These are phyloP conservation scores for Cryomyces minteri DNA, from an alignment of 495 filamentous ascomycete genomes.

Conservation along the genomic window DNA sequence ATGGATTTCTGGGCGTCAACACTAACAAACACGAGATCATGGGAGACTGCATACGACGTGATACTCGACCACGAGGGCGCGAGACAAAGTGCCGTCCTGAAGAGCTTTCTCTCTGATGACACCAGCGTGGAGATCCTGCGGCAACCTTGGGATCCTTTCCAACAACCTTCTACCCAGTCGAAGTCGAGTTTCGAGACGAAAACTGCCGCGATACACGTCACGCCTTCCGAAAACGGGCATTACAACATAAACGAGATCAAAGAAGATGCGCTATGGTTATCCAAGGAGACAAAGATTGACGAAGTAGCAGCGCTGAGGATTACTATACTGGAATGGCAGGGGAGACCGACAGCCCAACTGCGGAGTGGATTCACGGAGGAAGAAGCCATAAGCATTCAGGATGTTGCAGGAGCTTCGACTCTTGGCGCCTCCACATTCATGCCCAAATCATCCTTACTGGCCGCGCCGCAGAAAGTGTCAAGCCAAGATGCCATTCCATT, in stretches of 20 bases:
- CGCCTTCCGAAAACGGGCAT: constrained; percentile 43
- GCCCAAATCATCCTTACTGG: constrained; percentile 18
- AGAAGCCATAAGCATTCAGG: constrained; percentile 46
- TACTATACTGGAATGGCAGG: constrained; percentile 68
- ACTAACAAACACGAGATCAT: constrained; percentile 38
- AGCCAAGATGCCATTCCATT: constrained; percentile 24
- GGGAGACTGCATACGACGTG: constrained; percentile 51
- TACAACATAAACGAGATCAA: constrained; percentile 72
- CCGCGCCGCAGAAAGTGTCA: constrained; percentile 14
- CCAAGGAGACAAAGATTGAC: constrained; percentile 53
- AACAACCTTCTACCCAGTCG: constrained; percentile 33
- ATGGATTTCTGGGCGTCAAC: neutral
- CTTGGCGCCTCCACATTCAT: constrained; percentile 30
- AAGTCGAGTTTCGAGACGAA: constrained; percentile 67
- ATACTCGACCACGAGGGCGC: constrained; percentile 34
- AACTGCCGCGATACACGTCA: constrained; percentile 79
- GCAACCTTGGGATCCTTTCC: constrained; percentile 43
- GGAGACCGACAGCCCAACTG: constrained; percentile 44
- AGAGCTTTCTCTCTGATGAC: constrained; percentile 47
- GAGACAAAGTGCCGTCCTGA: constrained; percentile 29
- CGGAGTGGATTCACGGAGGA: constrained; percentile 45
- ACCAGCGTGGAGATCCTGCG: constrained; percentile 47
- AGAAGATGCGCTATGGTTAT: constrained; percentile 71
- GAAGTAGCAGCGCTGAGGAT: constrained; percentile 70
- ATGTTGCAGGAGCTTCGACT: constrained; percentile 40